phyloP scores from a whole-genome alignment of 805 yeast genomes.

The Zygoascus ofunaensis region DNA sequence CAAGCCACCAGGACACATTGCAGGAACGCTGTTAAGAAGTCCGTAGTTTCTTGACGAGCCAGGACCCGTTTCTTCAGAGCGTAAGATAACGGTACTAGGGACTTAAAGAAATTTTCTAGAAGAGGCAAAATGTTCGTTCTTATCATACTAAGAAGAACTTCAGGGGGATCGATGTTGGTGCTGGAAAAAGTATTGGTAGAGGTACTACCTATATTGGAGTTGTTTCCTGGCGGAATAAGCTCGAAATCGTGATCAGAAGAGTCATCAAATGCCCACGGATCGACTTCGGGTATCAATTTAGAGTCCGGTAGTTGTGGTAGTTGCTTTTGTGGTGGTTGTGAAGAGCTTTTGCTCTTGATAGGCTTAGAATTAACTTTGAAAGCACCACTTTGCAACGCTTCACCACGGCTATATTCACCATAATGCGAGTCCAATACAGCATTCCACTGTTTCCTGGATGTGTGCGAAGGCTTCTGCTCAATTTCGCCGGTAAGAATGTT shows the following conservation, averaged over 20 bases:
- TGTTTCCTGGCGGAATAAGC: too few relatives aligned
- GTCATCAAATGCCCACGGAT: conserved; percentile 6
- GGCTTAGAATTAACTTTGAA: not conserved
- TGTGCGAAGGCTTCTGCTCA: not conserved
- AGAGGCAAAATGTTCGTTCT: conserved; percentile 18
- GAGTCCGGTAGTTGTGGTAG: not conserved
- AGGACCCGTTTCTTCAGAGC: conserved; percentile 17
- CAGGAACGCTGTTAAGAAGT: conserved; percentile 16
- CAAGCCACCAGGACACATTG: conserved; percentile 17
- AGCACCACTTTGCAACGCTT: not conserved
- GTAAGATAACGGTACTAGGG: conserved; percentile 17
- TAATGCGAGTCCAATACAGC: conserved; percentile 7
- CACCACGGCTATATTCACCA: not conserved
- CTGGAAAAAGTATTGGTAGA: conserved; percentile 9
- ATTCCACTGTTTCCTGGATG: conserved; percentile 14
- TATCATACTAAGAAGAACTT: conserved; percentile 12
- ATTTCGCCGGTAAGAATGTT: conserved; percentile 3
- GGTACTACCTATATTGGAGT: too few relatives aligned
- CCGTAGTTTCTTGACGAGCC: conserved; percentile 15
- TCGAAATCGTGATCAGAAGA: conserved; percentile 26
- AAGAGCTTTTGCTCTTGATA: not conserved
- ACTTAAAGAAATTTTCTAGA: conserved; percentile 11
- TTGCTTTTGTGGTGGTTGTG: not conserved
- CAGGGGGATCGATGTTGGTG: conserved; percentile 25
- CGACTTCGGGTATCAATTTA: not conserved